Conservation (phyloP, 495 filamentous ascomycete species). For the Penicillium psychrofluorescens region DNA sequence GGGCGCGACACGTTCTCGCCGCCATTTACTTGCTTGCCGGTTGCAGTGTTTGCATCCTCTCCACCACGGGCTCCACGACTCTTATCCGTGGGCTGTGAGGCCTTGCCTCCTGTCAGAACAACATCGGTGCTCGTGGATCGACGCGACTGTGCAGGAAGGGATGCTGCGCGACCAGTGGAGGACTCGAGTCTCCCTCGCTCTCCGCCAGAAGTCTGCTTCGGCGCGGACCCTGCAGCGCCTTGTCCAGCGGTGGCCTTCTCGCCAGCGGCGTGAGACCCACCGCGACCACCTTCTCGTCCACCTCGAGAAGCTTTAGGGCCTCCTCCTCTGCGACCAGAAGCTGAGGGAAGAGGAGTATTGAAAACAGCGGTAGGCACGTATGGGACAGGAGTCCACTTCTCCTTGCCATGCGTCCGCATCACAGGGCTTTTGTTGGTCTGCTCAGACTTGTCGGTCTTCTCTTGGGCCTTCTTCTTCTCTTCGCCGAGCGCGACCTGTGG, state of each 20-base stretch:
- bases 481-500: constrained; percentile 71
- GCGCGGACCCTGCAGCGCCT: constrained; percentile 12
- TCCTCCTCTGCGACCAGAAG: constrained; percentile 56
- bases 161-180: constrained; percentile 30
- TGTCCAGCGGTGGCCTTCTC: constrained; percentile 37
- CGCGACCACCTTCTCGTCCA: constrained; percentile 49
- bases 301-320: constrained; percentile 50
- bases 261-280: constrained; percentile 38
- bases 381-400: constrained; percentile 65
- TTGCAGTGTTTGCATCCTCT: constrained; percentile 23
- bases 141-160: constrained; percentile 31
- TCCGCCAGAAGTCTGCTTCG: constrained; percentile 27
- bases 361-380: constrained; percentile 77
- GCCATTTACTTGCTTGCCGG: constrained; percentile 17
- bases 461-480: constrained; percentile 63
- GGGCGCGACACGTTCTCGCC: constrained; percentile 26
- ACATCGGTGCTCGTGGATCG: constrained; percentile 33
- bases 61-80: constrained; percentile 24
- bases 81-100: constrained; percentile 23
- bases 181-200: constrained; percentile 36
- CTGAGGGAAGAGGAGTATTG: constrained; percentile 62
- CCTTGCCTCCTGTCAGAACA: constrained; percentile 24
- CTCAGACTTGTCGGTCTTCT: constrained; percentile 58
- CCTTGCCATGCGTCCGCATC: constrained; percentile 52
- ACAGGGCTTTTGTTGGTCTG: constrained; percentile 54